Conservation (phyloP, 306 rosid species). For the Prunus salicina region DNA sequence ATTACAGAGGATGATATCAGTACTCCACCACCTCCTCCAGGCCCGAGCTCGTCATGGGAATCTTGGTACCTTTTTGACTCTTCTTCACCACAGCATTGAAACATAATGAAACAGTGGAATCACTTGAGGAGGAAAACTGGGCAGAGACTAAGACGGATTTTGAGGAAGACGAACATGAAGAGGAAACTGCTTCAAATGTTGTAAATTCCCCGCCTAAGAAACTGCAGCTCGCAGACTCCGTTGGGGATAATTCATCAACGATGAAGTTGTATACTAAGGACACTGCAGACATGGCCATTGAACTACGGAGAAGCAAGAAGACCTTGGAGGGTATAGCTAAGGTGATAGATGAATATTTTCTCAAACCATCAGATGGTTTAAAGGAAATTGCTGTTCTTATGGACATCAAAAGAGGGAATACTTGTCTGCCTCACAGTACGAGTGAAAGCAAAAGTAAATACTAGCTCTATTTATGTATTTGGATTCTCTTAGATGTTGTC, state of each 20-base stretch:
- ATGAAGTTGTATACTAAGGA: slow-evolving; percentile 38
- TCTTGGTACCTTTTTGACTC: slow-evolving; percentile 16
- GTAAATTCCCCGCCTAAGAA: slow-evolving; percentile 34
- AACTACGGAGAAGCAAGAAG: slow-evolving; percentile 48
- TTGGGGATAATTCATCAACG: slow-evolving; percentile 39
- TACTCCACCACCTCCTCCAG: slow-evolving; percentile 24
- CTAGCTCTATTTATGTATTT: slow-evolving; percentile 12
- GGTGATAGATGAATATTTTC: slow-evolving; percentile 79
- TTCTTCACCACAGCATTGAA: slow-evolving; percentile 21
- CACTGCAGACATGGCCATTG: slow-evolving; percentile 29
- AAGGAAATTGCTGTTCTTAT: slow-evolving; percentile 82
- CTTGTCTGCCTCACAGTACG: slow-evolving; percentile 44
- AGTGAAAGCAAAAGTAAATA: slow-evolving; percentile 48
- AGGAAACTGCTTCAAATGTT: slow-evolving; percentile 41
- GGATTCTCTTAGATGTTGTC: not conserved
- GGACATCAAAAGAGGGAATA: slow-evolving; percentile 55
- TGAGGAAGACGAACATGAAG: slow-evolving; percentile 64
- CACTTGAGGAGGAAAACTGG: slow-evolving; percentile 65
- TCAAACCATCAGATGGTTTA: slow-evolving; percentile 70
- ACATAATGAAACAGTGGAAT: slow-evolving; percentile 38
- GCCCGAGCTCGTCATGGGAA: slow-evolving; percentile 27
- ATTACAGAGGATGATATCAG: slow-evolving; percentile 25
- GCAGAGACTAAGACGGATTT: slow-evolving; percentile 71
- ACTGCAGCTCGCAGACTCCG: slow-evolving; percentile 30
- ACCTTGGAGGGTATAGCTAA: slow-evolving; percentile 60